Percentiles rank a stretch among this genome's conserved stretches.
Conservation (phyloP, 108 stramenopile species). For the Stephanodiscus minutulus region DNA sequence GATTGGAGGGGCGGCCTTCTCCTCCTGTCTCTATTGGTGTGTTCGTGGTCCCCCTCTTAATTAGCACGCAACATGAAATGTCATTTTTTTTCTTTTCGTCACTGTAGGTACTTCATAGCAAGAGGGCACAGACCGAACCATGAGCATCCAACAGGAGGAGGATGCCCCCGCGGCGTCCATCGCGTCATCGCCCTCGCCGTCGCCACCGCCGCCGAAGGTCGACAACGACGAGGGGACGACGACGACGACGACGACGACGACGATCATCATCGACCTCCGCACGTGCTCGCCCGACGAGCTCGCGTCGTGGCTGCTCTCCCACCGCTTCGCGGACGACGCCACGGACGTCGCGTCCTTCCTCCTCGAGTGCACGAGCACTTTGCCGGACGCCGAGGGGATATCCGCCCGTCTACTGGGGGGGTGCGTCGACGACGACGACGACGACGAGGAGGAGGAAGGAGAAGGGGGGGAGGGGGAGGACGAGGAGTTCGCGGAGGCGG, state of each 20-base stretch:
- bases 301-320: constrained; percentile 21
- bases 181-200: background rate
- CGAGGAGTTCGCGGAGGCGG: background rate
- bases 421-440: constrained; percentile 18
- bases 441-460: background rate
- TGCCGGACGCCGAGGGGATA: constrained; percentile 52
- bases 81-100: no score
- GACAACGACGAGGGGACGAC: background rate
- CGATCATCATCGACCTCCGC: constrained; percentile 11
- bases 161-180: background rate
- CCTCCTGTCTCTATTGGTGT: no score
- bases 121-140: no score
- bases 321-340: constrained; percentile 52
- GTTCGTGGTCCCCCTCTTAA: no score
- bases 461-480: background rate
- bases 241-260: background rate
- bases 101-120: no score
- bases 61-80: no score
- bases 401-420: constrained; percentile 43
- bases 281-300: constrained; percentile 36
- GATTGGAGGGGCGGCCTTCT: no score
- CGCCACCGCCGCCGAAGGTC: background rate
- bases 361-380: constrained; percentile 31
- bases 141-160: background rate
- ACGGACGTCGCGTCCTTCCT: constrained; percentile 44